phyloP scores from a whole-genome alignment of 2,329 filamentous ascomycete species.

The Colletotrichum tamarilloi region DNA sequence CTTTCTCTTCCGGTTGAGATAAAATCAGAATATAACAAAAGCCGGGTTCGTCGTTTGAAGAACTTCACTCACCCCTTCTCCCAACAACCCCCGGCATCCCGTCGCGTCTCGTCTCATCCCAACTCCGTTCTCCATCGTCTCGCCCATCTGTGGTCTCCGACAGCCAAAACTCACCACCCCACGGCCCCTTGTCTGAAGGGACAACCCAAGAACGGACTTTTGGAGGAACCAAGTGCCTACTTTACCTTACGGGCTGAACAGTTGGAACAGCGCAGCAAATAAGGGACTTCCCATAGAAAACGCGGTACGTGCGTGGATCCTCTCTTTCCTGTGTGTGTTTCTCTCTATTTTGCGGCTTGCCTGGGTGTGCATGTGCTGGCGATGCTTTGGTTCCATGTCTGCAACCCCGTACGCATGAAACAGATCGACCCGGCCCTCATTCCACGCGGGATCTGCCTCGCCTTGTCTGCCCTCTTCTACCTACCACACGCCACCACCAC shows the following conservation, averaged over 20 bases:
- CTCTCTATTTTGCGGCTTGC: neutral
- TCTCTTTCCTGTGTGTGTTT: too few species aligned
- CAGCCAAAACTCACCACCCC: conserved; percentile 4
- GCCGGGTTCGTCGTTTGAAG: neutral
- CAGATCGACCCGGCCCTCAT: conserved; percentile 13
- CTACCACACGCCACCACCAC: neutral
- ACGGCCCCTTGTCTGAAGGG: conserved; percentile 11
- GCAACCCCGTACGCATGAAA: conserved; percentile 33
- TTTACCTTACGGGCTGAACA: neutral
- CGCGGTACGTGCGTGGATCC: conserved; percentile 11
- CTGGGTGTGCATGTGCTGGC: conserved; percentile 19
- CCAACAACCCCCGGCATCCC: neutral
- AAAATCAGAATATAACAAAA: too few species aligned
- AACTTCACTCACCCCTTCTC: neutral
- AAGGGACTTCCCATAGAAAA: too few species aligned
- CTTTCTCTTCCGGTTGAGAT: too few species aligned
- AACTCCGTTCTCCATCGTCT: conserved; percentile 27
- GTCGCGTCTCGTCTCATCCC: conserved; percentile 31
- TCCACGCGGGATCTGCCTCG: conserved; percentile 23
- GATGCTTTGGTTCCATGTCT: conserved; percentile 31
- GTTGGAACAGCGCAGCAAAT: neutral
- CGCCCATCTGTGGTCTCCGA: conserved; percentile 2
- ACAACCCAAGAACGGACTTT: neutral
- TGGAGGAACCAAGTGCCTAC: neutral
- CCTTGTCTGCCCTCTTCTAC: conserved; percentile 8